A percentile compares a stretch with the other conserved stretches of the same genome.
Evolutionary conservation across 345 rosid species (phyloP).

Genomic region (Acer saccharum): DNA sequence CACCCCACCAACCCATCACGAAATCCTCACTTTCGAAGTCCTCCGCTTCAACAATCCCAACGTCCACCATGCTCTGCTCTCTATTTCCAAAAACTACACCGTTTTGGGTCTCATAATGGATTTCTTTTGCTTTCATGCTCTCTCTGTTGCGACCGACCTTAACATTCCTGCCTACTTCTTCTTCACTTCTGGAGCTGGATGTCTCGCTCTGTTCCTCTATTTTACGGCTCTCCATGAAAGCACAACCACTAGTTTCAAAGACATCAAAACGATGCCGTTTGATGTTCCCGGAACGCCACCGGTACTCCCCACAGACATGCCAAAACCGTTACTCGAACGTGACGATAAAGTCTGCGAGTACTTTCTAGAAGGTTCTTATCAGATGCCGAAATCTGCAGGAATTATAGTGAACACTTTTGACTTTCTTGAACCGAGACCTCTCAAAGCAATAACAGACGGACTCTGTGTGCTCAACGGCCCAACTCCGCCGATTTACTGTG

Average conservation of each 20-base stretch:
- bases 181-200: slow-evolving; percentile 44
- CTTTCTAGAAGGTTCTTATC: slow-evolving; percentile 13
- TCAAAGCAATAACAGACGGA: slow-evolving; percentile 46
- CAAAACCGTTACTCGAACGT: slow-evolving; percentile 32
- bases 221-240: slow-evolving; percentile 35
- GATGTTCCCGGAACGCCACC: slow-evolving; percentile 49
- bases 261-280: slow-evolving; percentile 25
- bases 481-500: slow-evolving; percentile 46
- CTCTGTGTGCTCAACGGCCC: slow-evolving; percentile 32
- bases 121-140: slow-evolving; percentile 45
- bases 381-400: slow-evolving; percentile 39
- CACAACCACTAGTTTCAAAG: slow-evolving; percentile 37
- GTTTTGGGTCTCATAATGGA: slow-evolving; percentile 44
- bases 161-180: slow-evolving; percentile 48
- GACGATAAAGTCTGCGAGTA: slow-evolving; percentile 27
- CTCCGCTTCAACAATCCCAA: slow-evolving; percentile 40
- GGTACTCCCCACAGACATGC: slow-evolving; percentile 30
- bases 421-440: slow-evolving; percentile 43
- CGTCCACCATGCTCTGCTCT: slow-evolving; percentile 38
- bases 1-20: slow-evolving; percentile 29
- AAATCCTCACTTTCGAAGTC: slow-evolving; percentile 34
- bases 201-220: slow-evolving; percentile 35
- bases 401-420: slow-evolving; percentile 61
- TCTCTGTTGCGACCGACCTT: slow-evolving; percentile 33
- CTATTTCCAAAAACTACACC: slow-evolving; percentile 32